phyloP scores from a whole-genome alignment of 371 early-diverging fungal species.

The Mucor lusitanicus region DNA sequence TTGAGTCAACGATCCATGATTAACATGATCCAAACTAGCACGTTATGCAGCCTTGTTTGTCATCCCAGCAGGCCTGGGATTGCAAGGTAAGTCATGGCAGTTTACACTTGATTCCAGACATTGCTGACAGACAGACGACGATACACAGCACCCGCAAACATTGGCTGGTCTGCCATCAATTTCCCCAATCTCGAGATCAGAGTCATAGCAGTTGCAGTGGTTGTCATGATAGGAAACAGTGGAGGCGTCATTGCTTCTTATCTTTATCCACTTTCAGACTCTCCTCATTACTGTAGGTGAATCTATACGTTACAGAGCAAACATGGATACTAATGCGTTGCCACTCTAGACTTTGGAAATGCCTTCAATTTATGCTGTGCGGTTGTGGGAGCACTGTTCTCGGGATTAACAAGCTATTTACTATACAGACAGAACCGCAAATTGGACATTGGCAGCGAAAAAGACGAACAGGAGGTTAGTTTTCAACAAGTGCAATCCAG shows the following conservation, averaged over 20 bases:
- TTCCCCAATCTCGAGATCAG: constrained; percentile 32
- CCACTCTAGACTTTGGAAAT: constrained; percentile 22
- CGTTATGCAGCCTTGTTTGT: constrained; percentile 22
- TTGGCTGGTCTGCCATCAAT: constrained; percentile 44
- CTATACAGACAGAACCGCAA: constrained; percentile 19
- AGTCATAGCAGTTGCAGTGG: constrained; percentile 39
- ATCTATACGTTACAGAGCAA: background rate
- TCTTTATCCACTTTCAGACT: constrained; percentile 31
- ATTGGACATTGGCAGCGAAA: background rate
- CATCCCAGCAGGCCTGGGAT: constrained; percentile 24
- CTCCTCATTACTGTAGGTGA: constrained; percentile 30
- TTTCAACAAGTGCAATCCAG: background rate
- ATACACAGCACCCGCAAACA: constrained; percentile 24
- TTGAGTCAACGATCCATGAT: background rate
- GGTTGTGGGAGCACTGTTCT: constrained; percentile 5
- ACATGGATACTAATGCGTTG: background rate
- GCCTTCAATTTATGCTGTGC: constrained; percentile 21
- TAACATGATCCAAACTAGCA: constrained; percentile 5
- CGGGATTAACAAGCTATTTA: constrained; percentile 24
- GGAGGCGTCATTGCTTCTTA: constrained; percentile 44
- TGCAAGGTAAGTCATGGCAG: constrained; percentile 20
- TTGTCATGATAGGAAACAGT: constrained; percentile 40
- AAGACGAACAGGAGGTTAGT: background rate
- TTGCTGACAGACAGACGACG: background rate
- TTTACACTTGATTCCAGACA: background rate